Evolutionary conservation across 1,284 basidiomycete genomes (phyloP), one percentile per base, ranked within the genome.

Genomic region (Puccinia horiana): DNA sequence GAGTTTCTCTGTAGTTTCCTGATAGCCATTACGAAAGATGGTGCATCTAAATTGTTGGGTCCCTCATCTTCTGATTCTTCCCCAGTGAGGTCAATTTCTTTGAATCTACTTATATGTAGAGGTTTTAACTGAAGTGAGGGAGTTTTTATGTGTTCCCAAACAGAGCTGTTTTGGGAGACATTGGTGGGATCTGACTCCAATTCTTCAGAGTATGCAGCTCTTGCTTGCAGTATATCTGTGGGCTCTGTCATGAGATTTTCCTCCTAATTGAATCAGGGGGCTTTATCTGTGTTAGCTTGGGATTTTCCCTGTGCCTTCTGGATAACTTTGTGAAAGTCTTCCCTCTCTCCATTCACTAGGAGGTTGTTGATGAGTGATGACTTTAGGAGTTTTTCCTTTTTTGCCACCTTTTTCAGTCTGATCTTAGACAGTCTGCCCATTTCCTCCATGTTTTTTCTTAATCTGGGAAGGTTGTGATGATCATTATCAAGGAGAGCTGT

Each of bases 201-300:
- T 63, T 63, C 47, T 18, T 40, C 75, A 16, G 75, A 76, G 56
- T 76, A 76, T 4, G 8, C 2, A 16, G 75, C 75, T 42, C 75
- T 63, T 11, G 35, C 58, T 20, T 42, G 14, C 5, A 76, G 58
- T n/a, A 76, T 76, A 1, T 63, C 23, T 35, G 63, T 18, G 0
- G 58, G 37, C 0, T 18, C 18, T 12, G 58, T 65, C 0, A 63
- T 14, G 9, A 76, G 23, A 3, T 14, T 49, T 2, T 35, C 40
- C 9, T 40, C 29, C 1, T 63, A n/a, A 42, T 58, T 63, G n/a
- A 29, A 76, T 20, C 75, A 76, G 26, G 56, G 56, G 37, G 40
- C n/a, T 26, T 26, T 29, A 16, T 61, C 47, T 23, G 35, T 49
- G 20, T 54, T 56, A 2, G 6, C 23, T 5, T 18, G 29, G 3